phyloP scores from a whole-genome alignment of 1,139 yeast species.

The Torulaspora globosa region DNA sequence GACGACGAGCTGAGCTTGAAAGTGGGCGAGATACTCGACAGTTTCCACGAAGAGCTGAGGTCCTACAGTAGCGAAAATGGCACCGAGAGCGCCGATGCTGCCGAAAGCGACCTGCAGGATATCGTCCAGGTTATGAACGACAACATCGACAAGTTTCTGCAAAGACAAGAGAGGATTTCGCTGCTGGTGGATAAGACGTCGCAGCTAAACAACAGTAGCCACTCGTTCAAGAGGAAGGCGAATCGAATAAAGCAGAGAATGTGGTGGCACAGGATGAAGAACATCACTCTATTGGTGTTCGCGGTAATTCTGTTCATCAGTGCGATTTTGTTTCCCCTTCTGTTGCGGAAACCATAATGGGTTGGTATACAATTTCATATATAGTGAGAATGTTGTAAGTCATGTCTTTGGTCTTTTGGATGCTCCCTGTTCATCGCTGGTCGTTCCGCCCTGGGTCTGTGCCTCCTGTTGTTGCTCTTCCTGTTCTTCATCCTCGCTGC shows the following conservation, averaged over 20 bases:
- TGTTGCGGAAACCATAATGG: constrained; percentile 4
- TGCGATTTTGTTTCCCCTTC: constrained; percentile 24
- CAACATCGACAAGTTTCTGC: constrained; percentile 62
- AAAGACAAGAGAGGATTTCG: constrained; percentile 76
- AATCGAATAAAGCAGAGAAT: constrained; percentile 58
- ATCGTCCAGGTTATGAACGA: constrained; percentile 56
- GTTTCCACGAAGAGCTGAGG: constrained; percentile 34
- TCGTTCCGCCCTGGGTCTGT: constrained; percentile 14
- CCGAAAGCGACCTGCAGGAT: constrained; percentile 35
- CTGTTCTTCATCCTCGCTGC: constrained; percentile 20
- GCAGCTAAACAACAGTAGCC: constrained; percentile 62
- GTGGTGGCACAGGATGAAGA: constrained; percentile 52
- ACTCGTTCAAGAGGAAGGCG: constrained; percentile 70
- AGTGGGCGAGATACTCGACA: constrained; percentile 29
- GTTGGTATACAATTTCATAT: not conserved
- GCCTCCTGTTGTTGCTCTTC: constrained; percentile 20
- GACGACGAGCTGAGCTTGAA: constrained; percentile 26
- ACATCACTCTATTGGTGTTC: constrained; percentile 25
- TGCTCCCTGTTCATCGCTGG: constrained; percentile 9
- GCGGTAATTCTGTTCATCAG: constrained; percentile 25
- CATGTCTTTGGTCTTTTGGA: constrained; percentile 9
- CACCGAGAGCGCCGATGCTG: constrained; percentile 19
- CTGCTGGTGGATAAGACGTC: constrained; percentile 78
- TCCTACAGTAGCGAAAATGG: constrained; percentile 26
- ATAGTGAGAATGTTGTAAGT: constrained; percentile 3